Base-by-base conservation (phyloP, 768 basidiomycete species). In the Panus rudis region DNA sequence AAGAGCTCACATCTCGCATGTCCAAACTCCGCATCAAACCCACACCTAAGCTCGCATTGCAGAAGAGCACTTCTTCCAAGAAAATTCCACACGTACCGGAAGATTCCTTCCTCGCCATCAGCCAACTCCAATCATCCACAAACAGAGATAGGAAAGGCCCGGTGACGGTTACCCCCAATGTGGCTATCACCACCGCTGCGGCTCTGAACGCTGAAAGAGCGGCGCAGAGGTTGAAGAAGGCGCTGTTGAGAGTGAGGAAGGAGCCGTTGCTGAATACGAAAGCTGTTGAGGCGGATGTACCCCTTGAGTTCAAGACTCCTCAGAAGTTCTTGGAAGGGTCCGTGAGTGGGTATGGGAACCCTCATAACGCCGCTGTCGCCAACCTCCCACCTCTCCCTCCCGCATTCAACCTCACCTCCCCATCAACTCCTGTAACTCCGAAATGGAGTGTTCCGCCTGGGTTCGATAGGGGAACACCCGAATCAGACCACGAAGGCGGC, bases 181-280 rank as follows among this genome's bases (percentile, higher is more conserved):
- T 87, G 28, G 87, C 86, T 0, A 68, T 72, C 6, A 81, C 79
- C 4, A 87, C 88, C 0, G 85, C 87, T 0, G 85, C 85, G 2
- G 87, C 90, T 19, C 67, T 92, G 37, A 85, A 87, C 46, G 81
- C 86, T 0, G 90, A 92, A 61, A 71, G 84, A 23, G 76, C 83
- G 5, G 83, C 83, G 2, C 73, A 76, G 39, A 73, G 69, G 46
- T 68, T 92, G 43, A 91, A 90, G 62, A 69, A 68, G 4, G 81
- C 81, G 0, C 67, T 92, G 7, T 61, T 89, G 19, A 57, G 66
- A 5, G 70, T 70, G 1, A 75, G 87, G 25, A 71, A 70, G 43
- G 71, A 78, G 47, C 88, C 89, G 0, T 61, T 85, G 26, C 61
- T 90, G 30, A 90, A 86, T 55, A 73, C 64, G 5, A 73, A 69